phyloP scores from a whole-genome alignment of 441 rosid species.

The Croton setiger region DNA sequence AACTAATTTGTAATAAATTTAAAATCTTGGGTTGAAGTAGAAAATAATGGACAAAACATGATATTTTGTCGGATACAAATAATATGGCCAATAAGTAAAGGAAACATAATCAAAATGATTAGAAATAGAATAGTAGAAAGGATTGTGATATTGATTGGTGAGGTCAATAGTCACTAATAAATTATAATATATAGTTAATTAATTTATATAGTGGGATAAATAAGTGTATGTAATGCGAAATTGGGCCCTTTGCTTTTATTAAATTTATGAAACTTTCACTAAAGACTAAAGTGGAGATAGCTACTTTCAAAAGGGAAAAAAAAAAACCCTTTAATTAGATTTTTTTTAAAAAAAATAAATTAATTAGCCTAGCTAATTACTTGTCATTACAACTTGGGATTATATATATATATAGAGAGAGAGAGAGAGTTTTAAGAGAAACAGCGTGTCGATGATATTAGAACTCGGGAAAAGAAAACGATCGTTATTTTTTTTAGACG shows the following conservation, averaged over 20 bases:
- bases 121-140: slow-evolving; percentile 21
- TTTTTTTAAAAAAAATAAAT: slow-evolving; percentile 8
- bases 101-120: slow-evolving; percentile 29
- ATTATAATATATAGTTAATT: no score
- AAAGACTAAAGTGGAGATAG: background rate
- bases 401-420: slow-evolving; percentile 3
- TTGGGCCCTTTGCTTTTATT: slow-evolving; percentile 27
- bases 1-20: no score
- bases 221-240: slow-evolving; percentile 11
- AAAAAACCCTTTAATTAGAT: no score
- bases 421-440: no score
- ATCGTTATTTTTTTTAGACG: no score
- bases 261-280: slow-evolving; percentile 9
- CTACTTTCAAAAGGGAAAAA: no score
- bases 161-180: slow-evolving; percentile 33
- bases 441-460: no score
- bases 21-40: background rate
- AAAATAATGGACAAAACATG: background rate
- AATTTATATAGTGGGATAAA: slow-evolving; percentile 13
- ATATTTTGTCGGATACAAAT: slow-evolving; percentile 17
- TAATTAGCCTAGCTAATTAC: slow-evolving; percentile 27
- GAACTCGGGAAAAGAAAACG: no score
- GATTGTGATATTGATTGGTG: slow-evolving; percentile 26
- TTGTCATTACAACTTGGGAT: slow-evolving; percentile 33
- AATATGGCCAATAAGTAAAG: slow-evolving; percentile 19